Conservation (phyloP, 352 stramenopile genomes). For the Globisporangium takayamanum region DNA sequence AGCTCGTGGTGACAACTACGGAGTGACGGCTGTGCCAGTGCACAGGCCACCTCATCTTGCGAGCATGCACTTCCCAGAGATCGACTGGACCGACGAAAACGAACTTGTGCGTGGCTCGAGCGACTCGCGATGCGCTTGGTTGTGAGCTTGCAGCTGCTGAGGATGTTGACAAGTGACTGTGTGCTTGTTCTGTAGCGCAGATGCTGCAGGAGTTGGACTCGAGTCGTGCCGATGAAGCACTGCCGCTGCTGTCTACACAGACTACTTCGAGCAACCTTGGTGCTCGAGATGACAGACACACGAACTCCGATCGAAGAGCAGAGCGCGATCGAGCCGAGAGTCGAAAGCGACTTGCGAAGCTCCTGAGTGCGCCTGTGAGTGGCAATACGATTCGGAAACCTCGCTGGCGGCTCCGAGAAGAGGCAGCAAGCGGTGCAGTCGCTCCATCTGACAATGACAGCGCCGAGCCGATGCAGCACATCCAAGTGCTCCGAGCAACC, state of each 20-base stretch:
- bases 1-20: too few species aligned
- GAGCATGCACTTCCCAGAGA: slow-evolving; percentile 20
- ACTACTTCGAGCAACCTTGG: background rate
- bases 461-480: slow-evolving; percentile 16
- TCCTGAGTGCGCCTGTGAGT: slow-evolving; percentile 30
- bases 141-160: background rate
- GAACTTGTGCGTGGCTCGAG: slow-evolving; percentile 26
- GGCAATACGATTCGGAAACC: slow-evolving; percentile 24
- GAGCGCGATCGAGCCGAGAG: slow-evolving; percentile 27
- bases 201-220: slow-evolving; percentile 29
- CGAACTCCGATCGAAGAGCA: background rate
- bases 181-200: slow-evolving; percentile 10
- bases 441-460: slow-evolving; percentile 21
- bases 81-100: slow-evolving; percentile 54
- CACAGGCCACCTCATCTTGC: background rate
- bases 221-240: slow-evolving; percentile 1
- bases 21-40: too few species aligned
- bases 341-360: slow-evolving; percentile 30
- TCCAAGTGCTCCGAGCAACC: slow-evolving; percentile 40
- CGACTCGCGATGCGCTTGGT: too few species aligned
- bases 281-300: background rate
- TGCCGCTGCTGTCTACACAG: background rate
- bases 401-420: slow-evolving; percentile 41
- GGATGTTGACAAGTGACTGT: background rate
- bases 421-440: slow-evolving; percentile 24